Evolutionary conservation across 139 green algal species (phyloP), one percentile per base, ranked within the genome.

Genomic region (Monoraphidium neglectum): DNA sequence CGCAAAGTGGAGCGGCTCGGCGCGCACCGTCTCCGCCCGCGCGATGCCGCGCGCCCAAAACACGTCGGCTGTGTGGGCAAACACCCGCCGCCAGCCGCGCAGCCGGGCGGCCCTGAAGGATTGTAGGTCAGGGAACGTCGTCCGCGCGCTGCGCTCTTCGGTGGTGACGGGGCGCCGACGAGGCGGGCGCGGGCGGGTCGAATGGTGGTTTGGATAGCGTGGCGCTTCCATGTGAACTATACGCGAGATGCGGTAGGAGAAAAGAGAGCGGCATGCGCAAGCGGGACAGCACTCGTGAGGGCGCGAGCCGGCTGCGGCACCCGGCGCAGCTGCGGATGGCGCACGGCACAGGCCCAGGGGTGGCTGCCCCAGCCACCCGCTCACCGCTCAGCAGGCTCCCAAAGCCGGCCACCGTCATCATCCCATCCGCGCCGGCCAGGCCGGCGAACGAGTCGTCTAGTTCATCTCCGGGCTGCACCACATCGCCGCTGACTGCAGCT

Each of bases 31-130:
- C 4, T 94, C 87, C 2, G 80, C 71, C 6, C 85, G 82, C 0
- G 94, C 94, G 40, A 98, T 97, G 72, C 93, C 93, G 2, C 91
- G 76, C 21, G 83, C 61, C 56, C 93, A 94, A 80, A 98, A 98
- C 15, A 98, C 85, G 37, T 91, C 86, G 21, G 90, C 84, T 26
- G 87, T 92, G 77, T 98, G 94, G 1, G 87, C 87, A 83, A 98
- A 98, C 33, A 98, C 89, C 13, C 95, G 82, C 23, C 93, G 70
- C 74, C 86, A 98, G 47, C 89, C 91, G 23, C 43, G 43, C 15
- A 98, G 38, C 70, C 89, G 78, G 4, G 21, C 62, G 35, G 32
- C 5, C 6, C 62, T 40, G 62, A 69, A 69, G 62, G 40, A 47
- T 28, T 13, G 8, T 3, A 96, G 78, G 15, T 95, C 77, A 26